Base-by-base conservation (phyloP, 768 basidiomycete genomes). In the Tylopilus sp. region DNA sequence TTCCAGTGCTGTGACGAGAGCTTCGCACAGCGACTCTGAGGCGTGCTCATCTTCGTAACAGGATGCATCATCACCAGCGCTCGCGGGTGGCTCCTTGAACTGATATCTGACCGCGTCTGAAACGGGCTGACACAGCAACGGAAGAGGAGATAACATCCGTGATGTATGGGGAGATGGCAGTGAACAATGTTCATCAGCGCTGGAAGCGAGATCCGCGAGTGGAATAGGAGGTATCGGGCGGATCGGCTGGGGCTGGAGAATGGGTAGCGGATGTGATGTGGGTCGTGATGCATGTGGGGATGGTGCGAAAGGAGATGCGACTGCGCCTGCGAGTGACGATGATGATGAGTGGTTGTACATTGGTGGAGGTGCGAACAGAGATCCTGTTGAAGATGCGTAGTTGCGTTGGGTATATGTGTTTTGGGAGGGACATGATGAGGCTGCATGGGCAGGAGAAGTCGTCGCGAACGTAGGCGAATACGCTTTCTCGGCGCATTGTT, bases 191-290 rank as follows among this genome's bases (percentile, higher is more conserved):
- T 63, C 69, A 30, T 53, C 45, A 1, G 65, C 65, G 11, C 50
- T 50, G 6, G 57, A 57, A 2, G 69, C 30, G 49, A 69, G 59
- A 2, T 69, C 67, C 3, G 57, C 59, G 22, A 69, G 45, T 13
- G 69, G 69, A 43, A 69, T 69, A 9, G 61, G 69, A 9, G 67
- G 67, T 51, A 69, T 69, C 1, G 69, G 69, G 0, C 67, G 67
- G 38, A 69, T 69, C 44, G 67, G 67, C 52, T 69, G 67, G 0
- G 67, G 67, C 47, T 69, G 67, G 3, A 63, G 20, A 20, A 69
- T 69, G n/a, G 67, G 69, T 15, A 69, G 20, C 9, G 21, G 65
- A 25, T 35, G 39, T 15, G 51, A 35, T 28, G 46, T 40, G 47
- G 51, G 47, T 50, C 59, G 57, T 48, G 60, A 53, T 44, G 56